Evolutionary conservation across 768 basidiomycete species (phyloP), one percentile per base, ranked within the genome.

Genomic region (Trametes gibbosa): DNA sequence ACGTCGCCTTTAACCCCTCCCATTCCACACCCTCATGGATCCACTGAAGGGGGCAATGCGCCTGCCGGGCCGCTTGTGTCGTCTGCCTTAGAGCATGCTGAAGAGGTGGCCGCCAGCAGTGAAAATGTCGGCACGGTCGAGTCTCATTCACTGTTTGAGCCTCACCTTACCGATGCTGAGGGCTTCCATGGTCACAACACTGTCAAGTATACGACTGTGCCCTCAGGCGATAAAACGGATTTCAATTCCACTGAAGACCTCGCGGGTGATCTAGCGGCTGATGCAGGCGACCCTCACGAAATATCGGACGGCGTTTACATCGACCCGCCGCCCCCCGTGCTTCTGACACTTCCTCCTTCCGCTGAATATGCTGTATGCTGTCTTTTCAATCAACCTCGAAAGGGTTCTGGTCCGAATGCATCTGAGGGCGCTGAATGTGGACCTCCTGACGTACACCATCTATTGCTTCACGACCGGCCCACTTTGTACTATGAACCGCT

Each of bases 401-500:
- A 59, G 35, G 34, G 41, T 5, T 41, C 60, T 0, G 53, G 65
- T 6, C 51, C 53, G n/a, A 69, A 61, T 45, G 66, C 68, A 1
- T 59, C 66, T 0, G 54, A 53, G 3, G 48, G 52, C 21, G 57
- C 45, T 50, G 45, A 46, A 25, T 21, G 57, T 19, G 49, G 42
- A 4, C 27, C 45, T 32, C 17, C 34, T 8, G 24, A 25, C 7
- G 58, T 40, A 27, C 50, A 63, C 14, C 43, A 45, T n/a, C 68
- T 89, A 6, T 73, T 92, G 48, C 77, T 92, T 58, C 79, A 83
- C 46, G 75, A 83, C 57, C 79, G 74, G 17, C 89, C 89, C 2
- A 87, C 84, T 4, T 75, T 92, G 7, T 92, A 89, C 70, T 92
- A 91, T 65, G 89, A 91, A 68, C 84, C 89, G 27, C 68, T 92